Base-by-base conservation (phyloP, 257 asterid genomes). In the Ilex asprella region DNA sequence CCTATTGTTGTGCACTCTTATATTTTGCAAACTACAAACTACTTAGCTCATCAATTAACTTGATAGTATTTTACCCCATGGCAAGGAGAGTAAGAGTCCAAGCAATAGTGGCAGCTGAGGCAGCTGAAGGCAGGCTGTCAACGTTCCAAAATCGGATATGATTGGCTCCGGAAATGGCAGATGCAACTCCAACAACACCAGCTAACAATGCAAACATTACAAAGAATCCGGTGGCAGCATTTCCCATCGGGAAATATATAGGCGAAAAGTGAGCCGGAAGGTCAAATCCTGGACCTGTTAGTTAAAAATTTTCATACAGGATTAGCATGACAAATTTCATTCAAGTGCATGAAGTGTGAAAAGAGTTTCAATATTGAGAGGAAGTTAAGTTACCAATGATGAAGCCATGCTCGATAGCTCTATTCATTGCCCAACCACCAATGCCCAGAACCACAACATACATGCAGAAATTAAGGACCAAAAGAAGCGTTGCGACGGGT, bases 231-330 rank as follows among this genome's bases (percentile, higher is more conserved):
- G 97, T 92, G 11, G 99, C 97, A 0, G 91, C 85, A 56, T 92
- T 92, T 51, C 99, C 99, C 86, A 92, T 89, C 0, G 99, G 95
- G 46, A 86, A 92, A 65, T 72, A 78, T 55, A 92, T 78, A 0
- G 99, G 96, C 7, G 99, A 89, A 75, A 92, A 92, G 70, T 89
- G 94, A 52, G 89, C 95, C 0, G 99, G 97, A 31, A 85, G 70
- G 3, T 79, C 57, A 10, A 86, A 55, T 54, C 77, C 95, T 0
- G 93, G 84, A 54, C 92, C 98, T 91, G 81, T 68, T 60, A 43
- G 9, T 4, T 4, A 49, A 57, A 12, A 31, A 27, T 13, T 7
- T 30, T 1, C 39, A 59, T 35, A 6, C 11, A 55, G 39, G 50
- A 46, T 9, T 8, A 15, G 14, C 12, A 5, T 13, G 9, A 29